A percentile compares a stretch with the other conserved stretches of the same genome.
These are phyloP conservation scores for Alternaria ventricosa DNA, from an alignment of 2,329 filamentous ascomycete species.

Conservation along the genomic window DNA sequence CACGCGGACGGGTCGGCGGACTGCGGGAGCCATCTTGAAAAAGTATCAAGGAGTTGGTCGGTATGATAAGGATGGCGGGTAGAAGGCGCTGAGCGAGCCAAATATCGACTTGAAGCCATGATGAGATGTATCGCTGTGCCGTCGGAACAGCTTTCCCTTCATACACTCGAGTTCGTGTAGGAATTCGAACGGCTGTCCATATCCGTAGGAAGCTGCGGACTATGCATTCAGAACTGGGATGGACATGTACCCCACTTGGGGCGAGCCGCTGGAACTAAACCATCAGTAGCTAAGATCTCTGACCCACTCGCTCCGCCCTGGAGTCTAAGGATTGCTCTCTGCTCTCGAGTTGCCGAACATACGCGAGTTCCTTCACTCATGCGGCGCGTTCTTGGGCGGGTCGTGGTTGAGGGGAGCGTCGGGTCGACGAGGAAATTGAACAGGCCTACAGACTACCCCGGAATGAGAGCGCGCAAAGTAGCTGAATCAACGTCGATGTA, in stretches of 20 bases:
- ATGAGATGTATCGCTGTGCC: background rate
- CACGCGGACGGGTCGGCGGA: constrained; percentile 48
- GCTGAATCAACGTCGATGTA: too few relatives aligned
- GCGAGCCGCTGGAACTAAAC: background rate
- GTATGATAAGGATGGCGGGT: background rate
- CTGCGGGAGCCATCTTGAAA: constrained; percentile 27
- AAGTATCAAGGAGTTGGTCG: background rate
- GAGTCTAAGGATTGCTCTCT: background rate
- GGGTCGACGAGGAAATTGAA: background rate
- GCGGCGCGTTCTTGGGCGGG: background rate
- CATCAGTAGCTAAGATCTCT: background rate
- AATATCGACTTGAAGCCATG: background rate
- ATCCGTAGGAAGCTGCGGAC: constrained; percentile 13
- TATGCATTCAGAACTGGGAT: constrained; percentile 8
- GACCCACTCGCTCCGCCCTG: background rate
- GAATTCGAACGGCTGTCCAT: constrained; percentile 23
- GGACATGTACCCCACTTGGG: constrained; percentile 22
- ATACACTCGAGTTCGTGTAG: background rate
- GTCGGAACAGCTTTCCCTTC: background rate
- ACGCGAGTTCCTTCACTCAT: background rate
- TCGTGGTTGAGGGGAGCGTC: background rate
- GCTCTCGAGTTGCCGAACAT: background rate
- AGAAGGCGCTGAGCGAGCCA: background rate
- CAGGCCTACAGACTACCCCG: background rate
- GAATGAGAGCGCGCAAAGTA: too few relatives aligned